Evolutionary conservation across 129 eudicot species (phyloP).

Genomic region (Kitagawia praeruptora): DNA sequence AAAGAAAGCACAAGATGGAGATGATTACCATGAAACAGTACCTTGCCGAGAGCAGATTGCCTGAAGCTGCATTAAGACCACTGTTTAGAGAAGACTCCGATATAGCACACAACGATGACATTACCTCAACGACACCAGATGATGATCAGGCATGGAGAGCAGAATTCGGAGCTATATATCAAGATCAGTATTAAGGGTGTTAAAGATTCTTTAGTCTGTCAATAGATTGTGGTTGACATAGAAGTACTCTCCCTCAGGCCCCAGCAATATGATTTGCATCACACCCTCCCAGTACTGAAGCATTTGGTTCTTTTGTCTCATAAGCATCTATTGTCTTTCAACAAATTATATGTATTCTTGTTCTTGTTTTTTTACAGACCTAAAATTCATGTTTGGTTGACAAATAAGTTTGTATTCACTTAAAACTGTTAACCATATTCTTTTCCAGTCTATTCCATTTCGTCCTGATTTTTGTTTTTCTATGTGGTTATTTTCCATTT

Average conservation of each 20-base stretch:
- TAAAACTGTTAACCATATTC: not conserved
- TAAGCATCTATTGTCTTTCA: not conserved
- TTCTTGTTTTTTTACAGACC: not conserved
- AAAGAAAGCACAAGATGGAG: constrained; percentile 94
- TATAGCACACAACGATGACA: constrained; percentile 7
- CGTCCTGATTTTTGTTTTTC: not conserved
- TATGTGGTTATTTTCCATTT: not conserved
- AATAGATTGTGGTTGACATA: constrained; percentile 11
- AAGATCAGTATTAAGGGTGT: constrained; percentile 42
- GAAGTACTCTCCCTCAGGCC: not conserved
- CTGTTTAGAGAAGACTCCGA: constrained; percentile 54
- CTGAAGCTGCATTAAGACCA: constrained; percentile 66
- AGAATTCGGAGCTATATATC: constrained; percentile 83
- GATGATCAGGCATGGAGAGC: constrained; percentile 97
- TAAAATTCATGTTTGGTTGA: constrained; percentile 1
- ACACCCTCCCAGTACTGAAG: not conserved
- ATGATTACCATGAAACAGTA: constrained; percentile 86
- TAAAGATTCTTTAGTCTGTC: constrained; percentile 1
- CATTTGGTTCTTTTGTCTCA: not conserved
- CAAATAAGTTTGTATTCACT: not conserved
- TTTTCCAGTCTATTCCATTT: too few species aligned
- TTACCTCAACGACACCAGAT: constrained; percentile 16
- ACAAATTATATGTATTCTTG: not conserved
- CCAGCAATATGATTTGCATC: constrained; percentile 7
- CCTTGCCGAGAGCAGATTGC: constrained; percentile 80